These are phyloP conservation scores for Bryum argenteum DNA, from an alignment of 225 moss, liverwort and hornwort species.

Conservation along the genomic window DNA sequence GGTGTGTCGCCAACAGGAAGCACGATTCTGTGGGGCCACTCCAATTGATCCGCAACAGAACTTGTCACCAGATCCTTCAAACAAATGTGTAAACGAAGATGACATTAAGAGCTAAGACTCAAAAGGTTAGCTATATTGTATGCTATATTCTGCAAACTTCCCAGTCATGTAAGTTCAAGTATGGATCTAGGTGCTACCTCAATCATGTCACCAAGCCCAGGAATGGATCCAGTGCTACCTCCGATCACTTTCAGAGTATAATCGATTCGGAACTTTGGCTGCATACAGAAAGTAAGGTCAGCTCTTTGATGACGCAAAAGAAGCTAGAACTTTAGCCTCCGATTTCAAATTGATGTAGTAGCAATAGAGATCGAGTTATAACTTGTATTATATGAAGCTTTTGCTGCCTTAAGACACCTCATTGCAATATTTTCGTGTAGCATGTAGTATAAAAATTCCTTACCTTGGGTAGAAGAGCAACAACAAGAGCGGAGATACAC, in stretches of 20 bases:
- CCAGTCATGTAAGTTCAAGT: not conserved
- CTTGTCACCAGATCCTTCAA: constrained; percentile 80
- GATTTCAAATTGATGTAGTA: not conserved
- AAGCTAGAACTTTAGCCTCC: constrained; percentile 1
- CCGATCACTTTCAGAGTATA: constrained; percentile 91
- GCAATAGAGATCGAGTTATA: not conserved
- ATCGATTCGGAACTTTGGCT: constrained; percentile 88
- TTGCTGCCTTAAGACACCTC: not conserved
- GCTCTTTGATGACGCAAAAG: not conserved
- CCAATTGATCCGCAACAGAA: constrained; percentile 71
- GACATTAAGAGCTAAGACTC: not conserved
- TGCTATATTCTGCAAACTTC: not conserved
- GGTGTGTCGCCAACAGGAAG: constrained; percentile 70
- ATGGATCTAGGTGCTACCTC: constrained; percentile 48
- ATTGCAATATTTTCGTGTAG: not conserved
- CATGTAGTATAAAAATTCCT: not conserved
- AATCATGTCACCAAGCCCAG: constrained; percentile 89
- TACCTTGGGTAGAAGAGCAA: constrained; percentile 84
- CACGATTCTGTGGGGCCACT: constrained; percentile 96
- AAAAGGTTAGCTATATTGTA: not conserved
- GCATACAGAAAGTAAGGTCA: constrained; percentile 33
- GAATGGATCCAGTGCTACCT: constrained; percentile 78
- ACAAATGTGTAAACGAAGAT: constrained; percentile 1
- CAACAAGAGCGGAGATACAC: constrained; percentile 91
- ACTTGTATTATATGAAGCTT: not conserved